Conservation (phyloP, 495 filamentous ascomycete species). For the Aspergillus carlsbadensis region DNA sequence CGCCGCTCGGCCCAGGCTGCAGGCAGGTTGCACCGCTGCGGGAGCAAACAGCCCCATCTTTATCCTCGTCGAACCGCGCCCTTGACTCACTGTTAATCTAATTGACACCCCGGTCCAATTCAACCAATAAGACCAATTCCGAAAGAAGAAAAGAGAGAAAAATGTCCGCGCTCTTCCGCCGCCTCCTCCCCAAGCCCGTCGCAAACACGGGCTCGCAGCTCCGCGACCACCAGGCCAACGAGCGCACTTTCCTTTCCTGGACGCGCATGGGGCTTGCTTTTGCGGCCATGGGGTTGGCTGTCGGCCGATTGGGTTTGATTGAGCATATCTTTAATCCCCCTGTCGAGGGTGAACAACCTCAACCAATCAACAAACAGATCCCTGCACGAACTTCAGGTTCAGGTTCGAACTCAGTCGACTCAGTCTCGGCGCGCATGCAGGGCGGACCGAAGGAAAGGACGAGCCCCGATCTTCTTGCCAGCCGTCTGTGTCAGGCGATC, state of each 20-base stretch:
- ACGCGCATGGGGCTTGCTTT: constrained; percentile 53
- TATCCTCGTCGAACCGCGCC: too few species aligned
- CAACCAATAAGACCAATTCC: too few species aligned
- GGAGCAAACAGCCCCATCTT: too few species aligned
- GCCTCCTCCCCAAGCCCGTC: constrained; percentile 26
- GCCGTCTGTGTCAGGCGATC: constrained; percentile 24
- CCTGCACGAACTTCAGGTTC: not conserved
- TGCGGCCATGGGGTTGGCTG: constrained; percentile 44
- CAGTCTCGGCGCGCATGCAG: not conserved
- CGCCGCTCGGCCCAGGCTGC: too few species aligned
- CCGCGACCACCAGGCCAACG: constrained; percentile 53
- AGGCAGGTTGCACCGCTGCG: too few species aligned
- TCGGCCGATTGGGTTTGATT: constrained; percentile 36
- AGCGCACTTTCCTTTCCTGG: constrained; percentile 57
- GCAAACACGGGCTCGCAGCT: constrained; percentile 36
- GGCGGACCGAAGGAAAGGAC: not conserved
- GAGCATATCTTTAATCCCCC: constrained; percentile 18
- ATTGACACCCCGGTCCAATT: too few species aligned
- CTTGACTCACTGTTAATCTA: too few species aligned
- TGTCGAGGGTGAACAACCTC: not conserved
- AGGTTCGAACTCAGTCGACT: not conserved
- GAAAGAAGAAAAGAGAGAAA: not conserved
- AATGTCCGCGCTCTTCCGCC: constrained; percentile 20
- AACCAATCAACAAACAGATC: too few species aligned
- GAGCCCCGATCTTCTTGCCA: constrained; percentile 16